Evolutionary conservation across 129 eudicot species (phyloP).

Genomic region (Erigeron canadensis): DNA sequence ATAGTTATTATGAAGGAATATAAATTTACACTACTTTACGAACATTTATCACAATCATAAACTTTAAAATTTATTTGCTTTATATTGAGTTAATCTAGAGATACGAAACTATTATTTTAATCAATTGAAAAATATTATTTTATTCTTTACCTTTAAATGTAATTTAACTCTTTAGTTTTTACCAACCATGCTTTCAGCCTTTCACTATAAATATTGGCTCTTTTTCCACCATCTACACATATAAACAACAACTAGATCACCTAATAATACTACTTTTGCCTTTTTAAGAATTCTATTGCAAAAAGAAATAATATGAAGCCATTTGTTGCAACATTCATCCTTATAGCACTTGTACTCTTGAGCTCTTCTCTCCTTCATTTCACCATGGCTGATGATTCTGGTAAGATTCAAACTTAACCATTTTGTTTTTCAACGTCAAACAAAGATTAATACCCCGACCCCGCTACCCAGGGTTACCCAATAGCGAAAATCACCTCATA

Average conservation of each 20-base stretch:
- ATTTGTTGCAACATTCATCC: conserved; percentile 33
- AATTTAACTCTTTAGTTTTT: neutral
- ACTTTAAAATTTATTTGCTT: too few relatives aligned
- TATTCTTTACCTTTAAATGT: neutral
- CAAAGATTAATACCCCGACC: too few relatives aligned
- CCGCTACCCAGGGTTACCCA: too few relatives aligned
- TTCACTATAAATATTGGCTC: conserved; percentile 30
- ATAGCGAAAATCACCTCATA: too few relatives aligned
- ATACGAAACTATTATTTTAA: neutral
- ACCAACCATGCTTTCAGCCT: conserved; percentile 27
- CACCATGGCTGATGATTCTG: conserved; percentile 51
- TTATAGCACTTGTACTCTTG: conserved; percentile 40
- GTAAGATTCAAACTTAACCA: conserved; percentile 34
- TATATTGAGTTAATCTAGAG: too few relatives aligned
- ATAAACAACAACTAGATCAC: conserved; percentile 20
- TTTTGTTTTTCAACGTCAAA: too few relatives aligned
- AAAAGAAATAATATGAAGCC: conserved; percentile 37
- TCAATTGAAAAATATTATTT: neutral
- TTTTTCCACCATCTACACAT: conserved; percentile 14
- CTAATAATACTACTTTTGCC: neutral
- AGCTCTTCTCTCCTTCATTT: conserved; percentile 42
- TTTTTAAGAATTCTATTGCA: neutral
- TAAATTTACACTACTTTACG: too few relatives aligned
- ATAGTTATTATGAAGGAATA: too few relatives aligned
- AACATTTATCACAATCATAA: too few relatives aligned